A percentile compares a stretch with the other conserved stretches of the same genome.
Evolutionary conservation across 2,329 filamentous ascomycete genomes (phyloP).

Genomic region (Ophioceras dolichostomum): DNA sequence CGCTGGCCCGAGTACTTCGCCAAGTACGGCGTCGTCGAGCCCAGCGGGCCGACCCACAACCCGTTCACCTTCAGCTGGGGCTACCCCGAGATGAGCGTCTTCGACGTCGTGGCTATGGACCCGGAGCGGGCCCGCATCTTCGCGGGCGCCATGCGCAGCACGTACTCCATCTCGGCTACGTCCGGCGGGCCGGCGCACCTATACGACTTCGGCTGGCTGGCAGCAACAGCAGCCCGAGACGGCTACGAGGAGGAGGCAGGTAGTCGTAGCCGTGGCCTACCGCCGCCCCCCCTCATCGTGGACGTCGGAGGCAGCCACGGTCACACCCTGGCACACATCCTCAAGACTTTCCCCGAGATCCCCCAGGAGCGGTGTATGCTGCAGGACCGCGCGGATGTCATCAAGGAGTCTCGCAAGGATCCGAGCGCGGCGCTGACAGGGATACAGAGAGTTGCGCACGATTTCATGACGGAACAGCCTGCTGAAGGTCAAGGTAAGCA

Average conservation of each 20-base stretch:
- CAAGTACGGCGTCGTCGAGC: constrained; percentile 9
- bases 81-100: constrained; percentile 10
- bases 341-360: constrained; percentile 7
- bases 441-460: constrained; percentile 14
- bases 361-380: constrained; percentile 11
- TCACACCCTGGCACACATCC: constrained; percentile 8
- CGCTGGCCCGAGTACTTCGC: constrained; percentile 14
- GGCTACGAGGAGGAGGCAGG: constrained; percentile 6
- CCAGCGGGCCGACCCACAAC: constrained; percentile 7
- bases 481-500: constrained; percentile 12
- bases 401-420: constrained; percentile 5
- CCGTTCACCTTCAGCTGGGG: constrained; percentile 13
- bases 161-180: constrained; percentile 4
- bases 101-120: constrained; percentile 13
- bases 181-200: constrained; percentile 10
- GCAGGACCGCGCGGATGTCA: constrained; percentile 10
- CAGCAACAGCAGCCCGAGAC: no score
- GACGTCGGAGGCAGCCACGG: constrained; percentile 12
- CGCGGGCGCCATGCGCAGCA: constrained; percentile 8
- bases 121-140: constrained; percentile 10
- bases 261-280: no score
- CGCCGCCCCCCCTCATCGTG: constrained; percentile 8
- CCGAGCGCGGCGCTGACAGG: constrained; percentile 3
- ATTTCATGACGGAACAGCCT: constrained; percentile 15
- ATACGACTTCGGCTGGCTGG: constrained; percentile 13